These are phyloP conservation scores for Candida albicans DNA, from an alignment of 1,139 yeast genomes.

Conservation along the genomic window DNA sequence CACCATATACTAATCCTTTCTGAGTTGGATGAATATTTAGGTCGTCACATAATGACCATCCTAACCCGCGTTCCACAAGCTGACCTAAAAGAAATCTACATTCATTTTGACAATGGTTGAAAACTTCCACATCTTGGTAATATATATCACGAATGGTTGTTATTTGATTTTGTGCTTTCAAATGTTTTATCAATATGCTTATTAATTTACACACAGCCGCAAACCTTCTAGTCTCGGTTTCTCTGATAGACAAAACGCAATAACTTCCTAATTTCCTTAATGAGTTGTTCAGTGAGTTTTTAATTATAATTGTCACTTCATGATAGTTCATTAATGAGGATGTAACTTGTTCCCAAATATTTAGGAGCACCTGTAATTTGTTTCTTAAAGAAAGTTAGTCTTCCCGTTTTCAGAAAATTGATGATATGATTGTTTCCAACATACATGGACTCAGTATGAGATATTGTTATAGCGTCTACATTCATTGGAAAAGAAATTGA, in stretches of 20 bases:
- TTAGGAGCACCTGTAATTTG: background rate
- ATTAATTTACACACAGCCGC: constrained; percentile 20
- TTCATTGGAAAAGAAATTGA: too few relatives aligned
- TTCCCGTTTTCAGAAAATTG: too few relatives aligned
- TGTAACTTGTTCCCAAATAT: background rate
- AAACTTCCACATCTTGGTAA: constrained; percentile 62
- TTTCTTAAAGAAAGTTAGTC: background rate
- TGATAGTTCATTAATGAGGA: constrained; percentile 2
- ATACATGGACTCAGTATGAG: too few relatives aligned
- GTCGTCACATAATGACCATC: constrained; percentile 21
- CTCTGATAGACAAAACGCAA: constrained; percentile 9
- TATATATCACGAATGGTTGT: constrained; percentile 64
- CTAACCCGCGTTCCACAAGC: constrained; percentile 29
- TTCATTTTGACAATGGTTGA: constrained; percentile 40
- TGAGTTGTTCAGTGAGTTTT: background rate
- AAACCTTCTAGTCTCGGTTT: constrained; percentile 11
- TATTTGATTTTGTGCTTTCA: constrained; percentile 15
- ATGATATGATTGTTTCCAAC: too few relatives aligned
- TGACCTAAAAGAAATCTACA: constrained; percentile 44
- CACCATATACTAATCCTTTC: constrained; percentile 59
- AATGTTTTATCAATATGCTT: constrained; percentile 21
- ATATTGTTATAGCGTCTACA: too few relatives aligned
- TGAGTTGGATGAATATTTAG: constrained; percentile 59
- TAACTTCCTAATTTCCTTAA: constrained; percentile 3
- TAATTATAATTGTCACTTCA: constrained; percentile 4